These are phyloP conservation scores for Cryptosporidium viatorum DNA, from an alignment of 169 alveolate species.

Conservation along the genomic window DNA sequence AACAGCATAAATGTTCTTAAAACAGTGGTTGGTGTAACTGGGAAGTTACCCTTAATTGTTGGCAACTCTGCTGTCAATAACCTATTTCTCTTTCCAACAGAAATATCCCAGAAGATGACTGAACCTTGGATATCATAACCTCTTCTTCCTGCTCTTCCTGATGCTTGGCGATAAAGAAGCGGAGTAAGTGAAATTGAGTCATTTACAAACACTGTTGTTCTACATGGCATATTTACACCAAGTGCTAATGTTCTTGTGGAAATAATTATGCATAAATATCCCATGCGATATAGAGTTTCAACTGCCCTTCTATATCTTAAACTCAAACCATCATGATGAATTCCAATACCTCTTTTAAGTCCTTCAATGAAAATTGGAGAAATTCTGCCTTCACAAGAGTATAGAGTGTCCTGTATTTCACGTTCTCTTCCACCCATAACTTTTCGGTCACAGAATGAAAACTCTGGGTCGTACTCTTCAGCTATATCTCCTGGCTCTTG, in stretches of 20 bases:
- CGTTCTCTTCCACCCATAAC: conserved; percentile 80
- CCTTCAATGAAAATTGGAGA: conserved; percentile 83
- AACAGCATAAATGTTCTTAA: conserved; percentile 66
- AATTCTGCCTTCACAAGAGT: conserved; percentile 72
- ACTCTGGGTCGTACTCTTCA: conserved; percentile 89
- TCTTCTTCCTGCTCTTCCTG: conserved; percentile 94
- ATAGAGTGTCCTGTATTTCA: conserved; percentile 36
- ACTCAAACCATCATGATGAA: conserved; percentile 90
- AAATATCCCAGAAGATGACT: conserved; percentile 89
- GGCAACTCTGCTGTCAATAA: conserved; percentile 85
- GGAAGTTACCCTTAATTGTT: conserved; percentile 80
- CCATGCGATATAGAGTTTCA: conserved; percentile 88
- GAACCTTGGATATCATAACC: conserved; percentile 92
- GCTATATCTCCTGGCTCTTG: conserved; percentile 87
- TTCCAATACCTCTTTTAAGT: conserved; percentile 90
- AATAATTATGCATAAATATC: conserved; percentile 86
- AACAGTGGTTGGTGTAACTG: conserved; percentile 72
- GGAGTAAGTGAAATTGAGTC: conserved; percentile 88
- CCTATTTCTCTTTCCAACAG: conserved; percentile 84
- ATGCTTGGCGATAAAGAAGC: conserved; percentile 90
- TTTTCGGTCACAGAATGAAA: conserved; percentile 84
- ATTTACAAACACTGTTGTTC: conserved; percentile 87
- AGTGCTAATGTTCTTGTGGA: conserved; percentile 90
- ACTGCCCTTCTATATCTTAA: conserved; percentile 81
- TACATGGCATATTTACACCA: conserved; percentile 93